Percentiles rank a stretch among this genome's conserved stretches.
Conservation (phyloP, 1,284 basidiomycete genomes). For the Cutaneotrichosporon cavernicola region DNA sequence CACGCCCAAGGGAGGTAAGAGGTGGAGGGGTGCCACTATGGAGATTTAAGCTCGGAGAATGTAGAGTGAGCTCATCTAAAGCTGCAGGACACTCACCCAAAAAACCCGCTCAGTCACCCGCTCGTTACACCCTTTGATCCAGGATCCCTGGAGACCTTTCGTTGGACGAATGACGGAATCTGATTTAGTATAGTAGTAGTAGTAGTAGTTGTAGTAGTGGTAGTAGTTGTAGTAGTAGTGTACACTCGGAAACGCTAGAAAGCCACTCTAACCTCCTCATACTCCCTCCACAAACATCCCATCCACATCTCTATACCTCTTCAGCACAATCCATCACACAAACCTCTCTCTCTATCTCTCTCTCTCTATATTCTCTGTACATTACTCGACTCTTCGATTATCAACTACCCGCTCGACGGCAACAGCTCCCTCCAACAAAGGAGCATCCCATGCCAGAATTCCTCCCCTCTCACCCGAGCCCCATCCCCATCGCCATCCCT, state of each 20-base stretch:
- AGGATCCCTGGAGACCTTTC: too few species aligned
- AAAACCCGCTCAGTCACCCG: too few species aligned
- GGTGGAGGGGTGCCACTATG: background rate
- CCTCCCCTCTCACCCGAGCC: background rate
- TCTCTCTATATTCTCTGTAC: background rate
- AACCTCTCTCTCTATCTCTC: background rate
- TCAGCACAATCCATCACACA: background rate
- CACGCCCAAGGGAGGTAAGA: background rate
- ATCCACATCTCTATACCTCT: slow-evolving; percentile 1
- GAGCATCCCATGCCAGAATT: background rate
- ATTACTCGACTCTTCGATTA: background rate
- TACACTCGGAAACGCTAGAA: too few species aligned
- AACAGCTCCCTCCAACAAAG: background rate
- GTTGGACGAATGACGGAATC: too few species aligned
- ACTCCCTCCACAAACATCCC: background rate
- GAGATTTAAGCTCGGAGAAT: background rate
- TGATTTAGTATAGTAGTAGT: too few species aligned
- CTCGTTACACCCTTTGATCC: too few species aligned
- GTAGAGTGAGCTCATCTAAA: too few species aligned
- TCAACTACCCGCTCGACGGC: background rate
- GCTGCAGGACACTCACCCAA: too few species aligned
- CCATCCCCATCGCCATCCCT: background rate
- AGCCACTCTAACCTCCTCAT: too few species aligned
- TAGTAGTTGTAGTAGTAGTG: too few species aligned
- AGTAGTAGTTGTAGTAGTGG: too few species aligned